Evolutionary conservation across 73 alveolate species (phyloP), one percentile per base, ranked within the genome.

Genomic region (Paramecium biaurelia): DNA sequence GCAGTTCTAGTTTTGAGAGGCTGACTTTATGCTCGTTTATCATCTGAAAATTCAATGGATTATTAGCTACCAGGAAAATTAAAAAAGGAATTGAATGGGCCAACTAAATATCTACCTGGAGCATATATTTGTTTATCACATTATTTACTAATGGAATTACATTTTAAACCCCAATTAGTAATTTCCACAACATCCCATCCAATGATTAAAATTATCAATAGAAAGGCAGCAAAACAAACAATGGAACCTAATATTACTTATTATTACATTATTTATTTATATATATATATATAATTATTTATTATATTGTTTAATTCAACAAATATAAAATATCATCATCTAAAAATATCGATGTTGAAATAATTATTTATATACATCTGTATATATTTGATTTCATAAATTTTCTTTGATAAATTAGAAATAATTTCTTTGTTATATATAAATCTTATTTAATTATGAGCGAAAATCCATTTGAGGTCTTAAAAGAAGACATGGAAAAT

Each of bases 401-500:
- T 53, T 53, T 41, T 53, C 68, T 53, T 53, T 53, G 68, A 53
- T 53, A 53, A 53, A 7, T 15, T 7, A 53, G 68, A 63, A 63
- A 63, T 63, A 58, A 63, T 63, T 63, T 63, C 47, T 63, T 63
- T 63, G 20, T 14, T 63, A 63, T 63, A 63, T 63, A 30, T 30
- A 63, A 63, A 63, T 63, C 84, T 63, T 63, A 32, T 63, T 63
- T 63, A 63, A 63, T 63, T 63, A 89, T 82, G 85, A 85, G 76
- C n/a, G 87, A 70, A 45, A 96, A 96, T 93, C 98, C 99, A 28
- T 92, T 98, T 43, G 99, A 97, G 85, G 86, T 98, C 41, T 85
- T 98, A 15, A 93, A 94, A 79, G 99, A 98, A 89, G 99, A 98
- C 93, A 89, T 98, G 94, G 98, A 96, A 85, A 96, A 97, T 85